These are phyloP conservation scores for Fragaria nilgerrensis DNA, from an alignment of 306 rosid genomes.

Conservation along the genomic window DNA sequence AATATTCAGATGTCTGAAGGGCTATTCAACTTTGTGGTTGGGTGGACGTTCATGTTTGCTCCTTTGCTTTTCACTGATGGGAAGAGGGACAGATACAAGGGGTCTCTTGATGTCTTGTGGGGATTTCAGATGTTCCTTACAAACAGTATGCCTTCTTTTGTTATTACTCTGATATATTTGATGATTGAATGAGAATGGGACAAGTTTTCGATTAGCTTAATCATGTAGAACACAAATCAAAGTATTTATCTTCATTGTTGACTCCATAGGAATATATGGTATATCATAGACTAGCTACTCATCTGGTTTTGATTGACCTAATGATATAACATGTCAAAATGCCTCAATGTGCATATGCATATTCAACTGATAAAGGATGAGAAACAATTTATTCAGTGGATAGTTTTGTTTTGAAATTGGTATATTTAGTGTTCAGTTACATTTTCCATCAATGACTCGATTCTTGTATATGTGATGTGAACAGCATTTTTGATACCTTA, in stretches of 20 bases:
- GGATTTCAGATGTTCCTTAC: conserved; percentile 91
- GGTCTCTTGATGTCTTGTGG: conserved; percentile 74
- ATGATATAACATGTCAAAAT: background rate
- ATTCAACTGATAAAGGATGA: background rate
- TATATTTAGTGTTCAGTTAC: background rate
- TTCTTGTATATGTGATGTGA: conserved; percentile 19
- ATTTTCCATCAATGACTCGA: conserved; percentile 6
- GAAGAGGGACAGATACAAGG: conserved; percentile 60
- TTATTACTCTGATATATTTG: background rate
- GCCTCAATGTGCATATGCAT: background rate
- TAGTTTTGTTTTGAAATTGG: background rate
- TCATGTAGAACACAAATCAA: background rate
- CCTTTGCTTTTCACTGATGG: conserved; percentile 78
- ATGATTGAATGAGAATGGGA: background rate
- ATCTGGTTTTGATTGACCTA: background rate
- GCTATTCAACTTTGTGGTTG: conserved; percentile 84
- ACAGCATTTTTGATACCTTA: conserved; percentile 90
- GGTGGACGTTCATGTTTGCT: conserved; percentile 94
- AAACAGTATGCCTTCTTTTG: conserved; percentile 55
- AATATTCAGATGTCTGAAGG: conserved; percentile 74
- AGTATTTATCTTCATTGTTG: background rate
- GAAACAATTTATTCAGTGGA: background rate
- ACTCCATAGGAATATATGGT: background rate
- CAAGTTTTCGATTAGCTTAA: conserved; percentile 2
- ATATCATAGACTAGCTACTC: background rate